Conservation (phyloP, 805 yeast species). For the Yarrowia alimentaria region DNA sequence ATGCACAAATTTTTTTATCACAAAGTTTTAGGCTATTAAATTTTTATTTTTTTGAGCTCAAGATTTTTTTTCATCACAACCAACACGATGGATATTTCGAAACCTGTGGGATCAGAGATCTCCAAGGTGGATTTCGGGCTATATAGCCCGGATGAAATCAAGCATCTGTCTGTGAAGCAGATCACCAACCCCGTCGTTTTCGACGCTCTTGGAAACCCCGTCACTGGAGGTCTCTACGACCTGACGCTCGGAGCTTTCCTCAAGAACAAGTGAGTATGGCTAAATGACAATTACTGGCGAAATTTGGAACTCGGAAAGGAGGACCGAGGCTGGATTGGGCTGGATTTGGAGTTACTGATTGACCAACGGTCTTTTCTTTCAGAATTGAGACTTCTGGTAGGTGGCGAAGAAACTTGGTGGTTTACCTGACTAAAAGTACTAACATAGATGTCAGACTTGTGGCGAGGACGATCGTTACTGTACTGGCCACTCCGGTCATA, state of each 20-base stretch:
- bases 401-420: too few relatives aligned
- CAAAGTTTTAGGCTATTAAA: neutral
- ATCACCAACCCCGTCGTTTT: constrained; percentile 94
- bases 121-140: constrained; percentile 89
- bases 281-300: too few relatives aligned
- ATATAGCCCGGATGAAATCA: constrained; percentile 75
- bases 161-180: constrained; percentile 88
- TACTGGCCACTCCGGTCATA: constrained; percentile 98
- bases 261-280: constrained; percentile 54
- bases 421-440: too few relatives aligned
- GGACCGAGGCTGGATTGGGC: too few relatives aligned
- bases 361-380: too few relatives aligned
- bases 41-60: too few relatives aligned
- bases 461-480: constrained; percentile 91
- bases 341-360: too few relatives aligned
- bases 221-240: constrained; percentile 90
- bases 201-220: constrained; percentile 94
- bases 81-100: constrained; percentile 81
- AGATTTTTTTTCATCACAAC: constrained; percentile 5
- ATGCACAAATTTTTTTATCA: too few relatives aligned
- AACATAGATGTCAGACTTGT: constrained; percentile 75
- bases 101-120: constrained; percentile 94
- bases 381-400: too few relatives aligned
- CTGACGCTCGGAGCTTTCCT: constrained; percentile 93
- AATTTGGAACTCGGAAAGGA: too few relatives aligned